Conservation (phyloP, 352 stramenopile genomes). For the Pilasporangium apinafurcum region DNA sequence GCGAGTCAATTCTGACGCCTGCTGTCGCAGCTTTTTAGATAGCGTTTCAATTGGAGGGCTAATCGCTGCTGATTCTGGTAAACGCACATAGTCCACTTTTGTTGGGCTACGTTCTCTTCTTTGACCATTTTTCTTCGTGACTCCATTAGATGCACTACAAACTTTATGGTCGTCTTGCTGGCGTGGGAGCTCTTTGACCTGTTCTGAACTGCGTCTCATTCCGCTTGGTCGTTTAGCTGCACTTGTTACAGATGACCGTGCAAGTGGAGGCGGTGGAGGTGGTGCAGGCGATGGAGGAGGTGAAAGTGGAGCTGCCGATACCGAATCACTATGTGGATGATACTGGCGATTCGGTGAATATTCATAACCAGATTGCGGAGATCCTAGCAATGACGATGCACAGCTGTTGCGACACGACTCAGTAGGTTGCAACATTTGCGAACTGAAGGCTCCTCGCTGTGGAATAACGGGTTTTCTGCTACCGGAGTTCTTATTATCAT, state of each 20-base stretch:
- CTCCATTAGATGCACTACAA: no score
- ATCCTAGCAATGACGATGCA: background rate
- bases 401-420: background rate
- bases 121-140: no score
- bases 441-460: constrained; percentile 27
- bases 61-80: constrained; percentile 3
- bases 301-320: background rate
- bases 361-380: constrained; percentile 5
- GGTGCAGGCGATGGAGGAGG: background rate
- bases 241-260: no score
- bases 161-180: no score
- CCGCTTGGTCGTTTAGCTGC: no score
- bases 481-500: no score
- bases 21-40: constrained; percentile 65
- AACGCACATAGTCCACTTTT: no score
- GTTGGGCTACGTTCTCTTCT: no score
- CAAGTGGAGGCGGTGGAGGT: background rate
- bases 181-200: no score
- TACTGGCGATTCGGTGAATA: background rate
- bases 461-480: no score
- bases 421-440: constrained; percentile 20
- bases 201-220: no score
- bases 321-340: background rate
- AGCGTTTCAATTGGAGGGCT: constrained; percentile 56
- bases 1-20: constrained; percentile 59